A percentile compares a stretch with the other conserved stretches of the same genome.
These are phyloP conservation scores for Rhodosporidiobolus sp. DNA, from an alignment of 768 basidiomycete species.

Conservation along the genomic window DNA sequence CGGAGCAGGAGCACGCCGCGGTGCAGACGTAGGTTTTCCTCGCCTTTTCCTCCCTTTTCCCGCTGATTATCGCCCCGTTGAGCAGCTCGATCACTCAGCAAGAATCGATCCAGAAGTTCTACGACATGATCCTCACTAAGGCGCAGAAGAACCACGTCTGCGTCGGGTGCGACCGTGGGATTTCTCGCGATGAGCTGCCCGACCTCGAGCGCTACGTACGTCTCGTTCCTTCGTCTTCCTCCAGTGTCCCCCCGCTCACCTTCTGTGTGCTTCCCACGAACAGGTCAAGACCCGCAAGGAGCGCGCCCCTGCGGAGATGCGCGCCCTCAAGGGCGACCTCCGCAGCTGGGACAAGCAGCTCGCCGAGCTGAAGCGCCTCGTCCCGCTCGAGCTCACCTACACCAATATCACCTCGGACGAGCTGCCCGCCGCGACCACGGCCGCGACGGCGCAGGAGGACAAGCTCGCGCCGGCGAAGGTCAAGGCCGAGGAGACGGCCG, in stretches of 20 bases:
- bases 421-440: conserved; percentile 64
- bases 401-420: conserved; percentile 61
- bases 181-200: conserved; percentile 58
- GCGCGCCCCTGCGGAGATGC: conserved; percentile 54
- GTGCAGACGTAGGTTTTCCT: conserved; percentile 39
- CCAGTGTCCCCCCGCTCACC: neutral
- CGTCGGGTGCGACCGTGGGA: conserved; percentile 67
- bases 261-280: no score
- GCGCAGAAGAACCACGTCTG: conserved; percentile 69
- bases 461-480: conserved; percentile 57
- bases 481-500: conserved; percentile 63
- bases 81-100: conserved; percentile 38
- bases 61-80: neutral
- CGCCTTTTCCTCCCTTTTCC: neutral
- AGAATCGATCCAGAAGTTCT: conserved; percentile 46
- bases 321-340: conserved; percentile 55
- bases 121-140: conserved; percentile 56
- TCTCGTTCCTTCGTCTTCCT: conserved; percentile 23
- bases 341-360: conserved; percentile 63
- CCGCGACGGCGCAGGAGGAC: conserved; percentile 61
- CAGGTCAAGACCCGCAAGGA: conserved; percentile 67
- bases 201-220: conserved; percentile 71
- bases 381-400: conserved; percentile 59
- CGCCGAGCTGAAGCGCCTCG: conserved; percentile 58
- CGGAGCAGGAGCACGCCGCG: conserved; percentile 41